Evolutionary conservation across 805 yeast genomes (phyloP).

Genomic region (Candida andamanensis): DNA sequence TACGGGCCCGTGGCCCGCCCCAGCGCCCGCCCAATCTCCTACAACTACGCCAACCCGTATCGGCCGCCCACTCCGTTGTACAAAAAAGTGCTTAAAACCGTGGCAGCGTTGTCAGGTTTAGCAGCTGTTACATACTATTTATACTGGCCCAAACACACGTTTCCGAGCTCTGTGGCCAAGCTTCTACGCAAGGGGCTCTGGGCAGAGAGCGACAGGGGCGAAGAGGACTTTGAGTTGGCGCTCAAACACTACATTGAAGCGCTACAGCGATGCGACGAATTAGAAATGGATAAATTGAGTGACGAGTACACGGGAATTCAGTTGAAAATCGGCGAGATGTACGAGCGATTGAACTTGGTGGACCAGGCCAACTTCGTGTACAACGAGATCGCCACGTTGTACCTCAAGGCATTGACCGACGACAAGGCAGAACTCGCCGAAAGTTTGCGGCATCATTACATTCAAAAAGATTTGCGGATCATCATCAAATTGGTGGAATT

Average conservation of each 20-base stretch:
- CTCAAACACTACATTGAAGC: conserved; percentile 72
- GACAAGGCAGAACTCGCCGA: conserved; percentile 6
- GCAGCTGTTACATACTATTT: conserved; percentile 23
- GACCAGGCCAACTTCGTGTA: conserved; percentile 66
- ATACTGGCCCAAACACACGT: conserved; percentile 66
- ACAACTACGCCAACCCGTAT: conserved; percentile 10
- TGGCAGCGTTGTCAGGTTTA: background rate
- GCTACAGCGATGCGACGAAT: conserved; percentile 52
- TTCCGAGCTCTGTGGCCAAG: conserved; percentile 66
- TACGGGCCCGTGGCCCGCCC: no score
- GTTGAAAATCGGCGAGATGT: conserved; percentile 82
- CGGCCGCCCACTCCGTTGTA: conserved; percentile 4
- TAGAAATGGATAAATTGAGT: conserved; percentile 51
- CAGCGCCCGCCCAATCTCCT: no score
- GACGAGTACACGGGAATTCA: conserved; percentile 91
- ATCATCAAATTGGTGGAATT: conserved; percentile 63
- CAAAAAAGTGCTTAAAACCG: conserved; percentile 1
- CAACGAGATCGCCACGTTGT: conserved; percentile 58
- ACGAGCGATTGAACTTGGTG: conserved; percentile 57
- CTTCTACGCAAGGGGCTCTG: conserved; percentile 69
- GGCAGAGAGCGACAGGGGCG: conserved; percentile 73
- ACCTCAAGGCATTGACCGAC: conserved; percentile 47
- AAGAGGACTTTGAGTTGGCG: conserved; percentile 62
- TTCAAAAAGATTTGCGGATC: conserved; percentile 67
- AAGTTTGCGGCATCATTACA: conserved; percentile 47